A percentile compares a stretch with the other conserved stretches of the same genome.
These are phyloP conservation scores for Lachancea mirantina DNA, from an alignment of 805 yeast species.

Conservation along the genomic window DNA sequence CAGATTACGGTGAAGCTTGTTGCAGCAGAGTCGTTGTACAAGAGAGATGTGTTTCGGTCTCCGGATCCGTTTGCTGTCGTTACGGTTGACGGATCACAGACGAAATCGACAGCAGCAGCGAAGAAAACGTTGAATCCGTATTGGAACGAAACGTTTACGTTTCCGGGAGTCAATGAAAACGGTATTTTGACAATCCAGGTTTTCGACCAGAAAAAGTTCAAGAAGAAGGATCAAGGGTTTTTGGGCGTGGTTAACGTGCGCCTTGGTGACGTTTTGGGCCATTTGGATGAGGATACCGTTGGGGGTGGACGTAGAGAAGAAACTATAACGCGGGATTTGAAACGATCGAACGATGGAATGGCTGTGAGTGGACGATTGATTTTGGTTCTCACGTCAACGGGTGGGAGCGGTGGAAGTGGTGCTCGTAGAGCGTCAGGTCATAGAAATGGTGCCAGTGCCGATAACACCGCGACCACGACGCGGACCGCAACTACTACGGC, in stretches of 20 bases:
- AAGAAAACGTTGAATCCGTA: constrained; percentile 93
- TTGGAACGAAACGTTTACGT: constrained; percentile 90
- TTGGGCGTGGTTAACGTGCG: constrained; percentile 91
- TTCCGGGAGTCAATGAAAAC: constrained; percentile 65
- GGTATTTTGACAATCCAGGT: constrained; percentile 88
- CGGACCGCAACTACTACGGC: constrained; percentile 4
- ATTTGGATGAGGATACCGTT: constrained; percentile 50
- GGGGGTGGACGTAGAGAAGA: constrained; percentile 44
- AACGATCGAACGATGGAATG: constrained; percentile 83
- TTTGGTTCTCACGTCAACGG: constrained; percentile 53
- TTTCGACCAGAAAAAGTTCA: constrained; percentile 94
- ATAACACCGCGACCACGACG: constrained; percentile 13
- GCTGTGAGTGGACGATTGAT: constrained; percentile 92
- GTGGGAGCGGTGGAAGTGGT: constrained; percentile 14
- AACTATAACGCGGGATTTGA: constrained; percentile 87
- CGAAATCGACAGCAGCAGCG: constrained; percentile 89
- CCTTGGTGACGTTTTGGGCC: constrained; percentile 64
- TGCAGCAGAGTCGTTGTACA: constrained; percentile 93
- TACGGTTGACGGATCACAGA: constrained; percentile 96
- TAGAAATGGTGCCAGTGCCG: constrained; percentile 15
- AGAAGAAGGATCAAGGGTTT: constrained; percentile 97
- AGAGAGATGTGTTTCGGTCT: constrained; percentile 88
- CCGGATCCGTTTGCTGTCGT: constrained; percentile 98
- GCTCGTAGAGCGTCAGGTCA: constrained; percentile 32
- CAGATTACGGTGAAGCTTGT: constrained; percentile 63